Conservation (phyloP, 331 rosid species). For the Telfairia occidentalis region DNA sequence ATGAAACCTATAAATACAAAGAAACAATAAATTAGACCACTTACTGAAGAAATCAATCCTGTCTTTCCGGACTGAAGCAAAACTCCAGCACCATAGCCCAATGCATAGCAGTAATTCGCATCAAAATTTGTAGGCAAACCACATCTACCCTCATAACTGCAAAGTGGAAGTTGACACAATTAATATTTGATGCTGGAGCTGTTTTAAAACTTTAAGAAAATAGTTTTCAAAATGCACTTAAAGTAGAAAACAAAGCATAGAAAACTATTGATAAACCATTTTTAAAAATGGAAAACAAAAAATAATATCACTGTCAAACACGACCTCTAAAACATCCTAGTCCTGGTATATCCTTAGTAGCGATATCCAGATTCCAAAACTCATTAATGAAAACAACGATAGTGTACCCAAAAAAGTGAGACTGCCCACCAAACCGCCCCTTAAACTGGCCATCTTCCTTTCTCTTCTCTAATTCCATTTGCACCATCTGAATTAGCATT, state of each 20-base stretch:
- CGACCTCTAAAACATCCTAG: too few relatives aligned
- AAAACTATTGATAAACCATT: too few relatives aligned
- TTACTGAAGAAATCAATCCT: conserved; percentile 93
- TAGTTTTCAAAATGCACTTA: too few relatives aligned
- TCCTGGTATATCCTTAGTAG: too few relatives aligned
- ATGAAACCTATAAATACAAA: neutral
- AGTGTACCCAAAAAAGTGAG: conserved; percentile 92
- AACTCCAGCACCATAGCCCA: conserved; percentile 88
- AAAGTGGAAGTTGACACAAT: too few relatives aligned
- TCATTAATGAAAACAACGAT: neutral
- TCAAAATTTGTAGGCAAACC: conserved; percentile 96
- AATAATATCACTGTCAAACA: too few relatives aligned
- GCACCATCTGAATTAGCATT: conserved; percentile 96
- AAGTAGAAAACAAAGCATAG: too few relatives aligned
- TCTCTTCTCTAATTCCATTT: conserved; percentile 78
- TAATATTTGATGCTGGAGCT: too few relatives aligned
- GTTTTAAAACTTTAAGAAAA: too few relatives aligned
- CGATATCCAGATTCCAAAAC: too few relatives aligned
- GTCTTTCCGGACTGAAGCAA: conserved; percentile 83
- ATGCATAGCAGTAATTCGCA: conserved; percentile 82
- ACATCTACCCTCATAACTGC: conserved; percentile 97
- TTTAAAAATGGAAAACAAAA: too few relatives aligned
- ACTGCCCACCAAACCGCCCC: conserved; percentile 79
- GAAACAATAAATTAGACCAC: conserved; percentile 25
- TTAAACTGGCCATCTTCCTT: conserved; percentile 45